Evolutionary conservation across 164 flowering plant genomes (phyloP), one percentile per base, ranked within the genome.

Genomic region (Aristolochia fimbriata): DNA sequence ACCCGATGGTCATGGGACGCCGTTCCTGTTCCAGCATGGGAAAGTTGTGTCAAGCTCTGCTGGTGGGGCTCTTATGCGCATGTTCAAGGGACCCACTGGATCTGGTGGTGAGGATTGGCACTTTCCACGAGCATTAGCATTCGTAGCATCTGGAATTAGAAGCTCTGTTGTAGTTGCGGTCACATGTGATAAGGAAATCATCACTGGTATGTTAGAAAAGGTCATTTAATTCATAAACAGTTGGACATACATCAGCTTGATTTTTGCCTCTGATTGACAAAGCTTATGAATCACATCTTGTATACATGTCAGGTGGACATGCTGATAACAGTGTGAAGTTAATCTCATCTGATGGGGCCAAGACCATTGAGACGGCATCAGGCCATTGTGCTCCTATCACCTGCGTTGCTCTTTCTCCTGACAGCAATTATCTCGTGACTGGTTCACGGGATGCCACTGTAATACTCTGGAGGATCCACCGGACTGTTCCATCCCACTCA

Each of bases 321-420:
- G 85, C 77, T 30, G 99, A 94, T 67, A 86, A 80, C 71, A 91
- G 96, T 68, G 70, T 93, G 63, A 86, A 83, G 81, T 66, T 93
- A 50, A 58, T 93, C 73, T 82, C 97, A 63, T 72, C 86, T 23
- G 97, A 94, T 70, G 97, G 93, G 60, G 99, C 96, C 66, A 94
- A 81, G 80, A 87, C 95, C 51, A 71, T 94, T 58, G 99, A 94
- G 76, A 77, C 83, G 60, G 97, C 99, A 55, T 55, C 62, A 57
- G 96, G 80, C 24, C 99, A 94, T 63, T 94, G 85, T 80, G 99
- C 93, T 59, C 97, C 99, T 5, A 88, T 94, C 24, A 88, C 97
- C 60, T 94, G 99, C 77, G 68, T 94, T 55, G 73, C 93, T 60
- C 77, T 88, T 41, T 88, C 96, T 31, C 78, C 87, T 47, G 91